phyloP scores from a whole-genome alignment of 2,329 filamentous ascomycete species.

The Magnaporthiopsis rhizophila region DNA sequence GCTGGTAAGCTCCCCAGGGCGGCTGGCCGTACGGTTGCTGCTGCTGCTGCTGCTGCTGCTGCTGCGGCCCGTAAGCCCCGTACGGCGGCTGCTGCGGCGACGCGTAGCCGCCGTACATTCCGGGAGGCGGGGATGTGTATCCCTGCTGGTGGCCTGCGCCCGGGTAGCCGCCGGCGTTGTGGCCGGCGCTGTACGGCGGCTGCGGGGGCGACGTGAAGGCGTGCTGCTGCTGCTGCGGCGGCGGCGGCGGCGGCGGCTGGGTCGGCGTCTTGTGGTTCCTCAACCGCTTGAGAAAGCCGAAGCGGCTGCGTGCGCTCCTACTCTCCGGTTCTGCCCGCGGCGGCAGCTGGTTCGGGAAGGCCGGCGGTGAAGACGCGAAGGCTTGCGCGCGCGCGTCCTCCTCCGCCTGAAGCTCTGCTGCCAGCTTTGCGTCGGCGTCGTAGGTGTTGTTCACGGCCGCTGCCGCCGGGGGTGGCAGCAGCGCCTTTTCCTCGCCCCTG shows the following conservation, averaged over 20 bases:
- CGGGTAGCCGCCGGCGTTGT: constrained; percentile 5
- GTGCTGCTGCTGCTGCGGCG: too few relatives aligned
- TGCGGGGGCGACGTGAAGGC: constrained; percentile 12
- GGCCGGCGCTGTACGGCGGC: constrained; percentile 18
- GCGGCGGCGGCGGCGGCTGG: constrained; percentile 7
- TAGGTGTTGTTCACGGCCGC: neutral
- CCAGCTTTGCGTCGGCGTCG: constrained; percentile 65
- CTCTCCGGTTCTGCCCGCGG: constrained; percentile 26
- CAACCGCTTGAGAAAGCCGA: constrained; percentile 39
- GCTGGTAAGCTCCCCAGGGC: constrained; percentile 20
- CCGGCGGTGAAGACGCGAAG: constrained; percentile 10
- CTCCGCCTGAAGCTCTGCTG: constrained; percentile 73
- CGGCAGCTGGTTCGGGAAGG: constrained; percentile 34
- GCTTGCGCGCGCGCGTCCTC: constrained; percentile 57
- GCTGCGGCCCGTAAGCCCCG: constrained; percentile 22
- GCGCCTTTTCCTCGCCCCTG: neutral
- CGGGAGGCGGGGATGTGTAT: neutral
- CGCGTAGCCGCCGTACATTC: neutral
- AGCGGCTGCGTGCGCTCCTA: constrained; percentile 30
- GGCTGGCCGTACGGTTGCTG: constrained; percentile 25
- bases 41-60: too few relatives aligned
- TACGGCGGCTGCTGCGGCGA: neutral
- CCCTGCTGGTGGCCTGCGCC: constrained; percentile 14
- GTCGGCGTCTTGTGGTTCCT: constrained; percentile 32
- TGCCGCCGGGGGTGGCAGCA: too few relatives aligned